Evolutionary conservation across 179 eudicot genomes (phyloP).

Genomic region (Camellia oleifera): DNA sequence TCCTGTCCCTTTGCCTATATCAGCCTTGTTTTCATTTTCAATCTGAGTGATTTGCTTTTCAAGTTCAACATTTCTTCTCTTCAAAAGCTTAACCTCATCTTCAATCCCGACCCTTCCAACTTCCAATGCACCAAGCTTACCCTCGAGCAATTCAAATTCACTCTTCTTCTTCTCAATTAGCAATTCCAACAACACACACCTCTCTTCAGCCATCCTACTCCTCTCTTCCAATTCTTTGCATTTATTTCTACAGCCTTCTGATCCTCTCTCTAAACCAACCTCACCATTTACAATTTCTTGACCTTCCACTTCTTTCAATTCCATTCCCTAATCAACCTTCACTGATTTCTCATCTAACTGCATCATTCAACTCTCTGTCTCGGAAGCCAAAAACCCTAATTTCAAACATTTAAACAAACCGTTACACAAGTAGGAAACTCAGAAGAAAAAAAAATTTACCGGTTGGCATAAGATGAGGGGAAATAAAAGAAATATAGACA

Average conservation of each 20-base stretch:
- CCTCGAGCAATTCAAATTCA: constrained; percentile 32
- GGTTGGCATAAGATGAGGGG: not conserved
- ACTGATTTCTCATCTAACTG: constrained; percentile 28
- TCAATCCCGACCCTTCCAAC: constrained; percentile 28
- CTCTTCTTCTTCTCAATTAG: constrained; percentile 17
- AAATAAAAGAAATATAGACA: not conserved
- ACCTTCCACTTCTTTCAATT: constrained; percentile 12
- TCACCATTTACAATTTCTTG: not conserved
- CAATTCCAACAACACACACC: constrained; percentile 17
- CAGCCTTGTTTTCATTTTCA: constrained; percentile 9
- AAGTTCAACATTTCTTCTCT: constrained; percentile 33
- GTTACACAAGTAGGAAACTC: not conserved
- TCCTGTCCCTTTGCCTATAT: constrained; percentile 1
- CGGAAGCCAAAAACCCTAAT: not conserved
- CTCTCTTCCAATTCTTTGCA: constrained; percentile 21
- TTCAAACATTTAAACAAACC: constrained; percentile 2
- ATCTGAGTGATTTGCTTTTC: constrained; percentile 8
- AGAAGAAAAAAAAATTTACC: not conserved
- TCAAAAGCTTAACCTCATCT: constrained; percentile 36
- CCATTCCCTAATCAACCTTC: constrained; percentile 15
- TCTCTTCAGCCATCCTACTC: constrained; percentile 20
- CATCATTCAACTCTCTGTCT: constrained; percentile 19
- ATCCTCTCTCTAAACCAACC: not conserved
- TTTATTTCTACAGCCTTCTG: constrained; percentile 1
- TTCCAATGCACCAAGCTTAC: constrained; percentile 33